These are phyloP conservation scores for Pulicaria dysenterica DNA, from an alignment of 129 eudicot genomes.

Conservation along the genomic window DNA sequence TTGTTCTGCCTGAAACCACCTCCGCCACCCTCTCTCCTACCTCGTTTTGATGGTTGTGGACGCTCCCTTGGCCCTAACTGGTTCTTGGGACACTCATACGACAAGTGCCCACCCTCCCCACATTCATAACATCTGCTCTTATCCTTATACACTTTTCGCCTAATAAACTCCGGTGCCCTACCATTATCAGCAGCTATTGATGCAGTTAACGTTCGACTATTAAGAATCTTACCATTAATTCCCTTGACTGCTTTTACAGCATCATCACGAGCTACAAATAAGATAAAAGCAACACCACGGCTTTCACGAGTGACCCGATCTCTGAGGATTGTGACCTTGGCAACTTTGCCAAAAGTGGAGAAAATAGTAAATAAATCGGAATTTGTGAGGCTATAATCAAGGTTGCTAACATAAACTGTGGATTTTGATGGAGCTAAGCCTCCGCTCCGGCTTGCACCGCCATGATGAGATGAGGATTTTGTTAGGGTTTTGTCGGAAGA, in stretches of 20 bases:
- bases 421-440: slow-evolving; percentile 95
- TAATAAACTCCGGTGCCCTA: slow-evolving; percentile 80
- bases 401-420: slow-evolving; percentile 82
- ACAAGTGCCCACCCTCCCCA: slow-evolving; percentile 90
- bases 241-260: slow-evolving; percentile 60
- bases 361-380: slow-evolving; percentile 86
- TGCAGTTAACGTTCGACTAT: slow-evolving; percentile 63
- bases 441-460: slow-evolving; percentile 51
- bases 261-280: slow-evolving; percentile 75
- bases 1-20: slow-evolving; percentile 23
- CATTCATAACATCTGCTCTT: slow-evolving; percentile 94
- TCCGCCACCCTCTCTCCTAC: slow-evolving; percentile 46
- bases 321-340: slow-evolving; percentile 81
- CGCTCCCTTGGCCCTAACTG: slow-evolving; percentile 73
- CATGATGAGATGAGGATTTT: slow-evolving; percentile 33
- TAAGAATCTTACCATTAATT: slow-evolving; percentile 62
- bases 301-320: slow-evolving; percentile 74
- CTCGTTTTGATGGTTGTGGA: slow-evolving; percentile 55
- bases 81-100: slow-evolving; percentile 90
- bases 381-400: slow-evolving; percentile 74
- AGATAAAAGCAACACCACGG: slow-evolving; percentile 88
- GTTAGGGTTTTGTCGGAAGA: slow-evolving; percentile 36
- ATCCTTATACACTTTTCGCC: slow-evolving; percentile 70
- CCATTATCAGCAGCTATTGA: slow-evolving; percentile 87
- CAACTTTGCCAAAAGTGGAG: slow-evolving; percentile 95